Conservation (phyloP, 179 eudicot species). For the Patellifolia procumbens region DNA sequence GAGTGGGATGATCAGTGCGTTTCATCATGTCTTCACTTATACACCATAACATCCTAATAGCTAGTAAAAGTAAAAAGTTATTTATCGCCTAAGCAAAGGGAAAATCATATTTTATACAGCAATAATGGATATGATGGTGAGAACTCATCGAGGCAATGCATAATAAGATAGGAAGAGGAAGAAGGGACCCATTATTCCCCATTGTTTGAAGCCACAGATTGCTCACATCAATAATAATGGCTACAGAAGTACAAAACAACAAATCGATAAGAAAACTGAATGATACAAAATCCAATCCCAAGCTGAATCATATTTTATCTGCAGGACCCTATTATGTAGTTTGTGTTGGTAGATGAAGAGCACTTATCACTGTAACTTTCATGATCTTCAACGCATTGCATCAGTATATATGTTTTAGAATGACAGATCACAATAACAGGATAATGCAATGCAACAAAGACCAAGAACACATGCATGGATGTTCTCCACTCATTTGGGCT, state of each 20-base stretch:
- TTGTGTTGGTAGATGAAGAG: conserved; percentile 1
- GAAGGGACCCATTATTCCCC: background rate
- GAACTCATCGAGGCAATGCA: too few relatives aligned
- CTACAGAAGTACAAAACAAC: background rate
- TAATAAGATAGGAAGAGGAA: background rate
- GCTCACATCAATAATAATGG: background rate
- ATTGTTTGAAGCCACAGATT: background rate
- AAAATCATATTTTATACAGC: too few relatives aligned
- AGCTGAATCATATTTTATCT: too few relatives aligned
- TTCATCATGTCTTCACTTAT: background rate
- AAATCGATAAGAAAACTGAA: background rate
- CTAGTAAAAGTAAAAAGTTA: too few relatives aligned
- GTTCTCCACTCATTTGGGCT: background rate
- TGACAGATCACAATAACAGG: background rate
- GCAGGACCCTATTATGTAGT: too few relatives aligned
- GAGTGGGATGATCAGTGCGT: background rate
- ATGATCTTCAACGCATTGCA: background rate
- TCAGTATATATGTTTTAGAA: background rate
- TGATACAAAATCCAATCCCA: background rate
- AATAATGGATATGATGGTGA: too few relatives aligned
- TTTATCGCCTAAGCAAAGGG: background rate
- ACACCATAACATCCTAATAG: background rate
- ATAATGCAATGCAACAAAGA: background rate
- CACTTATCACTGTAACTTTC: background rate
- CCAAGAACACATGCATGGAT: background rate